Evolutionary conservation across 768 basidiomycete genomes (phyloP).

Genomic region (Lactarius quietus): DNA sequence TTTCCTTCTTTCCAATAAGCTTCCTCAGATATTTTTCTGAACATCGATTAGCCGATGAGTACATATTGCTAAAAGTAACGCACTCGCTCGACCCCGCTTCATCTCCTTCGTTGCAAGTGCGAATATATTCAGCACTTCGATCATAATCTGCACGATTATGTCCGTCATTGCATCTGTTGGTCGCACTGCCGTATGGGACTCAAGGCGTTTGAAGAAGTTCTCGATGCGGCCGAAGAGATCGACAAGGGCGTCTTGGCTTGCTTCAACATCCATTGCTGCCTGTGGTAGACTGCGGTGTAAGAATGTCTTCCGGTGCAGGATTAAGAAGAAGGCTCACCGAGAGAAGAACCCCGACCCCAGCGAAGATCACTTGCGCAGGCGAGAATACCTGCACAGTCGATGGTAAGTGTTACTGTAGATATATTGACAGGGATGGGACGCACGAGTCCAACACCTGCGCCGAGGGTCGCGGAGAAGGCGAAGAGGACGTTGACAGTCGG

Average conservation of each 20-base stretch:
- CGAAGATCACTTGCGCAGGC: no score
- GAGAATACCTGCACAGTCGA: no score
- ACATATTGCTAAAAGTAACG: not conserved
- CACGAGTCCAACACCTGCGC: no score
- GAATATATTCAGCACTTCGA: not conserved
- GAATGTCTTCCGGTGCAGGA: no score
- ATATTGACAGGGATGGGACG: no score
- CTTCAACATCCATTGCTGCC: not conserved
- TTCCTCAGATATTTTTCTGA: not conserved
- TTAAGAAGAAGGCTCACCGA: no score
- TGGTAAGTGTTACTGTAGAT: no score
- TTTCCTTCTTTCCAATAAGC: not conserved
- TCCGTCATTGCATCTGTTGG: not conserved
- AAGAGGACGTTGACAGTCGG: no score
- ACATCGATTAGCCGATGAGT: not conserved
- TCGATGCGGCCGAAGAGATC: not conserved
- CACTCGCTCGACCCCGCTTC: not conserved
- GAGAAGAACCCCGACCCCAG: no score
- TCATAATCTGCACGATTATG: not conserved
- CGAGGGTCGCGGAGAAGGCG: no score
- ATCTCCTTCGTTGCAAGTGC: not conserved
- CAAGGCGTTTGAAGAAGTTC: not conserved
- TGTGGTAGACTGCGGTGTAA: no score
- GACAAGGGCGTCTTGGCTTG: not conserved
- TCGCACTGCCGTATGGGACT: not conserved